phyloP scores from a whole-genome alignment of 352 stramenopile species.

The Lagenidium sp. region DNA sequence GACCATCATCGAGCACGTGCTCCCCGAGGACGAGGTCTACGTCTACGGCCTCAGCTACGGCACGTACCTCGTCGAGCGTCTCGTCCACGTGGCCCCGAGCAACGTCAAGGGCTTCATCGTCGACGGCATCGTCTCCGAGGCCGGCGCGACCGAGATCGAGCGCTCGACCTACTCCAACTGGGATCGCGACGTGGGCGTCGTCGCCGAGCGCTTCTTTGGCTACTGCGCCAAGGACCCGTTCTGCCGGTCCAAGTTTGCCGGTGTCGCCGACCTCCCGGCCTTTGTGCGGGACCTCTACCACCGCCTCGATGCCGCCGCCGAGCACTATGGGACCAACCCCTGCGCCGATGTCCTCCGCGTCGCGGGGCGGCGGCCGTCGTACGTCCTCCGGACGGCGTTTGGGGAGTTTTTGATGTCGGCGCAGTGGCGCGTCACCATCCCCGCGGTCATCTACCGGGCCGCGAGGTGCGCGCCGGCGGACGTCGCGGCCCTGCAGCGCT shows the following conservation, averaged over 20 bases:
- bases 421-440: slow-evolving; percentile 25
- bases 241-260: slow-evolving; percentile 56
- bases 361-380: slow-evolving; percentile 39
- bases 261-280: slow-evolving; percentile 29
- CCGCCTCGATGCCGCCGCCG: slow-evolving; percentile 29
- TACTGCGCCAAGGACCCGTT: slow-evolving; percentile 46
- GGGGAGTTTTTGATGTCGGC: slow-evolving; percentile 50
- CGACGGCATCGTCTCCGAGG: slow-evolving; percentile 63
- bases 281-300: slow-evolving; percentile 46
- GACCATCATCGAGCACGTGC: slow-evolving; percentile 33
- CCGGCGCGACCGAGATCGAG: slow-evolving; percentile 31
- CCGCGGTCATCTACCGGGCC: slow-evolving; percentile 46
- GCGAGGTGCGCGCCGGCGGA: slow-evolving; percentile 29
- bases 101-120: slow-evolving; percentile 40
- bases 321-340: slow-evolving; percentile 25
- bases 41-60: slow-evolving; percentile 77
- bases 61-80: slow-evolving; percentile 57
- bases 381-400: slow-evolving; percentile 57
- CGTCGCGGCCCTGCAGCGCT: slow-evolving; percentile 23
- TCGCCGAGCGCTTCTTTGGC: slow-evolving; percentile 42
- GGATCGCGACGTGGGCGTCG: slow-evolving; percentile 61
- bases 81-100: slow-evolving; percentile 41
- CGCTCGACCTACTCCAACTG: slow-evolving; percentile 74
- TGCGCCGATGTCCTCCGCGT: slow-evolving; percentile 36
- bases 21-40: slow-evolving; percentile 43